These are phyloP conservation scores for Zygosaccharomyces gambellarensis DNA, from an alignment of 805 yeast species.

Conservation along the genomic window DNA sequence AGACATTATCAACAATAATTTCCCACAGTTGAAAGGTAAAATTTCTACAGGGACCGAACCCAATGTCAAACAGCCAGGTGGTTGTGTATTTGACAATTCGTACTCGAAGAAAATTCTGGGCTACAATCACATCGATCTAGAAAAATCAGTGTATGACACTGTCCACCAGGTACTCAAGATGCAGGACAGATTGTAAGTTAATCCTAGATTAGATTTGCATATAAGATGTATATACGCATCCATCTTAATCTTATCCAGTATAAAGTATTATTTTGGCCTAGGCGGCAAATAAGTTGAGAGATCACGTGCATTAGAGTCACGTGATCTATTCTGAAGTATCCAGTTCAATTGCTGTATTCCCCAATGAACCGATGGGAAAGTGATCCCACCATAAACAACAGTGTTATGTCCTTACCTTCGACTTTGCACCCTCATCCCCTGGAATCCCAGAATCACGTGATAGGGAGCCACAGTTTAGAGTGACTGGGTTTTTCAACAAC, in stretches of 20 bases:
- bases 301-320: too few relatives aligned
- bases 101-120: constrained; percentile 23
- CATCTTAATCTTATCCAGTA: too few relatives aligned
- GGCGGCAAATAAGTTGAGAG: too few relatives aligned
- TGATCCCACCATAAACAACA: not conserved
- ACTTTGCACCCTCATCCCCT: not conserved
- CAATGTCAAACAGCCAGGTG: constrained; percentile 6
- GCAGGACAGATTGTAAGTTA: constrained; percentile 7
- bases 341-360: too few relatives aligned
- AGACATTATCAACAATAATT: constrained; percentile 33
- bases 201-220: too few relatives aligned
- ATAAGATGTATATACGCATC: too few relatives aligned
- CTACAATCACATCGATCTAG: constrained; percentile 17
- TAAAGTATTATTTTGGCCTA: too few relatives aligned
- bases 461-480: not conserved
- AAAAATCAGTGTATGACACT: constrained; percentile 22
- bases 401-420: not conserved
- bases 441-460: not conserved
- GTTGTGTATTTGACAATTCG: constrained; percentile 13
- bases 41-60: constrained; percentile 41
- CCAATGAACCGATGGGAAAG: not conserved
- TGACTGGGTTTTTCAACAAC: not conserved
- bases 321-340: too few relatives aligned
- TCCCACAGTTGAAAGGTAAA: constrained; percentile 43
- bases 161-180: constrained; percentile 23